Evolutionary conservation across 441 rosid genomes (phyloP).

Genomic region (Adansonia rubrostipa): DNA sequence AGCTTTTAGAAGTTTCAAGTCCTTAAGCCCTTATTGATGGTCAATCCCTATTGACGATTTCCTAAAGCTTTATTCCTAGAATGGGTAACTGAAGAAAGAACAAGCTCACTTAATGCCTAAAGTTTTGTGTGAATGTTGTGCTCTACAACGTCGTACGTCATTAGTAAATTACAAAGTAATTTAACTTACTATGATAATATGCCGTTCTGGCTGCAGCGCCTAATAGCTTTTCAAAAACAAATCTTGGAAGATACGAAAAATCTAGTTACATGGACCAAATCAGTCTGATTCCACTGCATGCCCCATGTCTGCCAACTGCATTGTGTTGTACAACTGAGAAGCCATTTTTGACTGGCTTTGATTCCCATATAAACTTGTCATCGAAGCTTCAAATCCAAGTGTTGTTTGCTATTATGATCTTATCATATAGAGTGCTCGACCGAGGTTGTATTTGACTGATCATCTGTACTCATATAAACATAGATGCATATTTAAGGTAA

Average conservation of each 20-base stretch:
- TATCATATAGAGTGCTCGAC: no score
- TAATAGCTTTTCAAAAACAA: neutral
- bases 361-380: constrained; percentile 33
- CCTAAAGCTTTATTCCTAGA: neutral
- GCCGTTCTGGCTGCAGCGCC: neutral
- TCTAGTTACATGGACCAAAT: neutral
- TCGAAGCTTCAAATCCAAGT: constrained; percentile 24
- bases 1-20: no score
- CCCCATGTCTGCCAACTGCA: constrained; percentile 28
- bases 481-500: no score
- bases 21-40: neutral
- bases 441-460: neutral
- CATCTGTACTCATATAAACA: neutral
- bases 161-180: no score
- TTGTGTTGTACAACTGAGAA: neutral
- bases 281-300: constrained; percentile 16
- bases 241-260: constrained; percentile 1
- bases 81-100: neutral
- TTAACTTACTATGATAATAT: no score
- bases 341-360: constrained; percentile 21
- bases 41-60: neutral
- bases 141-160: no score
- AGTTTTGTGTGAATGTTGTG: no score
- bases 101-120: no score
- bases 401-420: neutral